Percentiles rank a stretch among this genome's conserved stretches.
phyloP scores from a whole-genome alignment of 345 rosid species.

The Populus pruinosa region DNA sequence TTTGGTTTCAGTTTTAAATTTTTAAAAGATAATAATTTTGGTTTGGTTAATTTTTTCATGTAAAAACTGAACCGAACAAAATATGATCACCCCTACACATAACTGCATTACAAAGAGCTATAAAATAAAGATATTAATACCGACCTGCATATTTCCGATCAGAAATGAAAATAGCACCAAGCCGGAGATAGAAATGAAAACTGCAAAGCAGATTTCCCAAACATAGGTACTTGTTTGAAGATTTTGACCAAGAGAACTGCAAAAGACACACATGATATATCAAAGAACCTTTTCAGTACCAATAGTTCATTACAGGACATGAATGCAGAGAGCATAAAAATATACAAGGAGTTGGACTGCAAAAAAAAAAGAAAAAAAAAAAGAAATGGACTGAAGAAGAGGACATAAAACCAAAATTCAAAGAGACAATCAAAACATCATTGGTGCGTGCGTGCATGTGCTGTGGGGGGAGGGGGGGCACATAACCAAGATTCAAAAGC shows the following conservation, averaged over 20 bases:
- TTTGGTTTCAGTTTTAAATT: too few relatives aligned
- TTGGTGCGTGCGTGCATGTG: too few relatives aligned
- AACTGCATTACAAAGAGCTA: neutral
- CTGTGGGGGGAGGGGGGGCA: too few relatives aligned
- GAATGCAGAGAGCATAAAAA: neutral
- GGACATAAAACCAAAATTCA: neutral
- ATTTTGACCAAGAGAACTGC: conserved; percentile 72
- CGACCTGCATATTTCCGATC: conserved; percentile 93
- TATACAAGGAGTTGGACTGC: neutral
- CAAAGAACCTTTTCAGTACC: neutral
- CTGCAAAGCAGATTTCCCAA: conserved; percentile 70
- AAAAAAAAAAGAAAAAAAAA: neutral
- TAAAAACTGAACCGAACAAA: too few relatives aligned
- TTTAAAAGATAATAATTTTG: too few relatives aligned
- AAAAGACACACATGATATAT: conserved; percentile 7
- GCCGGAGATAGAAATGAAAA: conserved; percentile 61
- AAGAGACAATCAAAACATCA: too few relatives aligned
- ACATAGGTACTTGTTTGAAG: conserved; percentile 68
- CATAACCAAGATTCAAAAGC: neutral
- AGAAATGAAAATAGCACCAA: conserved; percentile 71
- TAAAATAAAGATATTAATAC: conserved; percentile 1
- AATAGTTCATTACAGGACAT: neutral
- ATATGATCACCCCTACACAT: too few relatives aligned
- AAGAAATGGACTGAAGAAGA: neutral
- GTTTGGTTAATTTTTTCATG: too few relatives aligned